These are phyloP conservation scores for Scenedesmus sp. DNA, from an alignment of 163 green algal species.

Conservation along the genomic window DNA sequence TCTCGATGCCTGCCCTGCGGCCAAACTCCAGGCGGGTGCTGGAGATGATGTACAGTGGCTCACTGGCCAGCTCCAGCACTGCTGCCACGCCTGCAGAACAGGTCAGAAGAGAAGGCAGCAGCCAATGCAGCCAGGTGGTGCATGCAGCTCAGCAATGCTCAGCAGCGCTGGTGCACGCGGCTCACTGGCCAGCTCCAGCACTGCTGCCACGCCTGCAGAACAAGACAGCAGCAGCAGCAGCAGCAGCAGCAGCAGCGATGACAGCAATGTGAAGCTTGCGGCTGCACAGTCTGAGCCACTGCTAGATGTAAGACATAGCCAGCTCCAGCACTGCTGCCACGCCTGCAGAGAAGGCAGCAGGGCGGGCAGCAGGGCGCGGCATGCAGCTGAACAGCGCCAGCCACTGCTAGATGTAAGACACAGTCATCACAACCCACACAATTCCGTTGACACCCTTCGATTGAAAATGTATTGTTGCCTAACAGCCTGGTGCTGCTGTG, in stretches of 20 bases:
- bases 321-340: too few species aligned
- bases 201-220: background rate
- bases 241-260: background rate
- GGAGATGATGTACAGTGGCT: slow-evolving; percentile 92
- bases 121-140: background rate
- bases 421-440: too few species aligned
- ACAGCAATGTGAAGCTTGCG: background rate
- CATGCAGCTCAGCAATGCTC: background rate
- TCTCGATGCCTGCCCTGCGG: slow-evolving; percentile 79
- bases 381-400: background rate
- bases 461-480: background rate
- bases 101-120: background rate
- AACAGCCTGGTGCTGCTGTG: background rate
- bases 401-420: too few species aligned
- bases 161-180: too few species aligned
- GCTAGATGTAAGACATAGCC: too few species aligned
- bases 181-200: background rate
- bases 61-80: slow-evolving; percentile 84
- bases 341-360: background rate
- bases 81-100: slow-evolving; percentile 72
- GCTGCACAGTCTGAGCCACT: too few species aligned
- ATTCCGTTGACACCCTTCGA: too few species aligned
- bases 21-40: slow-evolving; percentile 73
- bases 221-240: too few species aligned
- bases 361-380: background rate